Base-by-base conservation (phyloP, 1,284 basidiomycete genomes). In the Microbotryomycetes sp. region DNA sequence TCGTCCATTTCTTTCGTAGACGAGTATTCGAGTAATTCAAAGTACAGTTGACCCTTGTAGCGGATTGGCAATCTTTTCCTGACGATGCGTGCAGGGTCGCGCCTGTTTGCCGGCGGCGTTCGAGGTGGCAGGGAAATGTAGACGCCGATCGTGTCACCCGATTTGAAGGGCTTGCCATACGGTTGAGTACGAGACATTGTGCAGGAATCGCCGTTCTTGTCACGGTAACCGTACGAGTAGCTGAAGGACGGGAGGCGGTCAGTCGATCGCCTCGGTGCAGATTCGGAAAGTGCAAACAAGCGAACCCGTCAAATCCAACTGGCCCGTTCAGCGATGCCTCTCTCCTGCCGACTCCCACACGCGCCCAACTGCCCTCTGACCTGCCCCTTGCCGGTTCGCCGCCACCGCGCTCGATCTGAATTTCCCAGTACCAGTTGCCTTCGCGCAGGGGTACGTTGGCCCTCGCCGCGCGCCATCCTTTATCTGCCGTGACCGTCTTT, bases 31-130 rank as follows among this genome's bases (percentile, higher is more conserved):
- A 91, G 81, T 65, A 85, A 86, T 76, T 99, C 96, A 74, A 97
- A 97, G 74, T 96, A 94, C 65, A 91, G 85, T 75, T 94, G 91
- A n/a, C 89, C 89, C 75, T 93, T 93, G 78, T 91, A 91, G 60
- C 90, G 87, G 73, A 99, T 94, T 2, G 93, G 84, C 57, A 93
- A 87, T 54, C 92, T 86, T 74, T 90, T 88, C 56, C 92, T 84
- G 68, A 85, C 83, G 62, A 93, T 77, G 68, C 85, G 84, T 1
- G 86, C 86, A 5, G 78, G 78, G 55, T 76, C 72, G 6, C 65
- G 59, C 1, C 86, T 83, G 73, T 94, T 89, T 76, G 77, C 68
- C 81, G 55, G 30, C 9, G 62, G 47, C 0, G 49, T 48, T 5
- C 52, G 59, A 0, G 82, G 79, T 1, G 94, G 94, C 2, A 98